These are phyloP conservation scores for Naumovozyma castellii DNA, from an alignment of 805 yeast species.

Conservation along the genomic window DNA sequence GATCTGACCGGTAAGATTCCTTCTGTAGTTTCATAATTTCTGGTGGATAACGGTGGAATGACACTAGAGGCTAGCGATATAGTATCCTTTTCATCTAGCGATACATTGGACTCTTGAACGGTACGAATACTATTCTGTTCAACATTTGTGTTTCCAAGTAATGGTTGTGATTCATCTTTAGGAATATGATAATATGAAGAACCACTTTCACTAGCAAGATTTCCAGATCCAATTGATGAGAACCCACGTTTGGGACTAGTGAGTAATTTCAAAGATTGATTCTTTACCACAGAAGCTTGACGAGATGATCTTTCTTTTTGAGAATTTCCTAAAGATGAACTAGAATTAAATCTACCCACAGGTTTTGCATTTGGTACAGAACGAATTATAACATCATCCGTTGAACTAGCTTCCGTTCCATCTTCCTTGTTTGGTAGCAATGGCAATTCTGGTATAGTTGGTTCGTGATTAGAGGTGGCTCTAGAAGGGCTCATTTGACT, in stretches of 20 bases:
- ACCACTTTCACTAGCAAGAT: slow-evolving; percentile 18
- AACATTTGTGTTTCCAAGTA: neutral
- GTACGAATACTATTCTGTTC: neutral
- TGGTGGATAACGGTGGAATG: slow-evolving; percentile 20
- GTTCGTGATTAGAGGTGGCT: neutral
- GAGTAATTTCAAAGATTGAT: slow-evolving; percentile 1
- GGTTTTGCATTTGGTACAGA: slow-evolving; percentile 17
- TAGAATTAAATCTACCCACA: slow-evolving; percentile 13
- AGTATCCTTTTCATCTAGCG: slow-evolving; percentile 6
- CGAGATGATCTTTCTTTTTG: neutral
- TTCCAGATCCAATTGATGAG: slow-evolving; percentile 13
- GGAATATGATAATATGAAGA: slow-evolving; percentile 10
- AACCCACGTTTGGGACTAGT: neutral
- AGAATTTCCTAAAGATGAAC: neutral
- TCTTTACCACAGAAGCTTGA: neutral
- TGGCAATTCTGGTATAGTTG: neutral
- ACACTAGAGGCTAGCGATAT: slow-evolving; percentile 21
- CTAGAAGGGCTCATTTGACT: slow-evolving; percentile 4
- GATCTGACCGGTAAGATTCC: slow-evolving; percentile 16
- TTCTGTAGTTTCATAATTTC: slow-evolving; percentile 8
- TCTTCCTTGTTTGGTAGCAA: neutral
- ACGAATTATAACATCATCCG: slow-evolving; percentile 11
- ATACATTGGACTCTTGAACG: neutral
- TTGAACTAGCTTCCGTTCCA: neutral
- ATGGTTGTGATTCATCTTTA: neutral